Percentiles rank a stretch among this genome's conserved stretches.
Conservation (phyloP, 768 basidiomycete genomes). For the Leccinellum albellum region DNA sequence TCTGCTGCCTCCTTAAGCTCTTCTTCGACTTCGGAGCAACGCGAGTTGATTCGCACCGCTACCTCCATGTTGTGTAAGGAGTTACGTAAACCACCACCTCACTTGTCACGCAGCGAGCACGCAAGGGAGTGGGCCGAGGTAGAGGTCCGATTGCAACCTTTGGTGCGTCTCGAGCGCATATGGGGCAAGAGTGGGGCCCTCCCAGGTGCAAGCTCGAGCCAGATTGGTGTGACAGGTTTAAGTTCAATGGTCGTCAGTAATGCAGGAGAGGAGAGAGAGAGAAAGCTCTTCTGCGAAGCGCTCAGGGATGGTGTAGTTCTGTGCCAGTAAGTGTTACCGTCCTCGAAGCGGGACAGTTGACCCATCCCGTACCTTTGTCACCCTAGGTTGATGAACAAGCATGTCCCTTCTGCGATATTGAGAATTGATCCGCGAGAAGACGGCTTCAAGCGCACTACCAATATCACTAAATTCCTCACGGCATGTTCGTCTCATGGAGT, state of each 20-base stretch:
- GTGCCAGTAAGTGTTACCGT: constrained; percentile 69
- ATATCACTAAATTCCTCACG: constrained; percentile 75
- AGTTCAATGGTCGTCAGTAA: constrained; percentile 38
- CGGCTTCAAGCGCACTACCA: constrained; percentile 60
- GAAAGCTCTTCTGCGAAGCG: constrained; percentile 68
- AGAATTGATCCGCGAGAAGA: constrained; percentile 66
- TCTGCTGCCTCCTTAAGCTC: constrained; percentile 54
- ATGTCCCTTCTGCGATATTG: constrained; percentile 56
- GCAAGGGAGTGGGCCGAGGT: constrained; percentile 71
- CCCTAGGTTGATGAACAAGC: constrained; percentile 75
- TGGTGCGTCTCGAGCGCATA: constrained; percentile 67
- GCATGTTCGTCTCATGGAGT: constrained; percentile 69
- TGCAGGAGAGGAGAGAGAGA: constrained; percentile 72
- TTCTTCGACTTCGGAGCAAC: constrained; percentile 52
- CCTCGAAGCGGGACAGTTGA: constrained; percentile 5
- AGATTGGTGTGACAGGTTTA: constrained; percentile 29
- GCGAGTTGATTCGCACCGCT: constrained; percentile 67
- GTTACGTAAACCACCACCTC: constrained; percentile 55
- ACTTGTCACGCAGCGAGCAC: constrained; percentile 49
- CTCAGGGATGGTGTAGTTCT: constrained; percentile 82
- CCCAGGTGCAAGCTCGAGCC: constrained; percentile 42
- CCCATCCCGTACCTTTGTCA: neutral
- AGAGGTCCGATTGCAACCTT: constrained; percentile 55
- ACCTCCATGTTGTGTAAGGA: constrained; percentile 64
- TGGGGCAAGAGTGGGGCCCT: constrained; percentile 64